Evolutionary conservation across 768 basidiomycete genomes (phyloP).

Genomic region (Atractiella rhizophila): DNA sequence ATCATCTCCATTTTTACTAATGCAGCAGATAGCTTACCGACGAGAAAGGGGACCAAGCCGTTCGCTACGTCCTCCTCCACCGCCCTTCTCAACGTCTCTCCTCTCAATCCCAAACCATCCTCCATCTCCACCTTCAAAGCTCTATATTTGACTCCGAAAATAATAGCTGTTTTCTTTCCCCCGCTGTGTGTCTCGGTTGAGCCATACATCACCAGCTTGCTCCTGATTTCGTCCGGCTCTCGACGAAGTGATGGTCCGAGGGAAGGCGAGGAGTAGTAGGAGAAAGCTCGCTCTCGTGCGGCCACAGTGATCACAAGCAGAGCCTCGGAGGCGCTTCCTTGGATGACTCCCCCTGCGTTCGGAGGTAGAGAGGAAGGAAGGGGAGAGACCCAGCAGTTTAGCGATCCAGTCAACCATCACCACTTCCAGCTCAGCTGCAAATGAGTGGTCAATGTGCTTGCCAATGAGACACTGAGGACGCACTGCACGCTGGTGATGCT

Average conservation of each 20-base stretch:
- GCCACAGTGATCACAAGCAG: slow-evolving; percentile 51
- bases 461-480: too few species aligned
- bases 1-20: neutral
- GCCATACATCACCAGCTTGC: slow-evolving; percentile 55
- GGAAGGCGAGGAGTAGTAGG: slow-evolving; percentile 27
- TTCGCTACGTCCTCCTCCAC: slow-evolving; percentile 36
- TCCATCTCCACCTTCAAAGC: slow-evolving; percentile 39
- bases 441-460: slow-evolving; percentile 22
- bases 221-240: slow-evolving; percentile 17
- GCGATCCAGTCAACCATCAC: slow-evolving; percentile 73
- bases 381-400: slow-evolving; percentile 48
- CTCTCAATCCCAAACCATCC: slow-evolving; percentile 44
- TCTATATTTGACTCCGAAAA: slow-evolving; percentile 50
- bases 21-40: slow-evolving; percentile 31
- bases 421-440: slow-evolving; percentile 3
- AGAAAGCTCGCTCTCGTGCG: slow-evolving; percentile 33
- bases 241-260: slow-evolving; percentile 8
- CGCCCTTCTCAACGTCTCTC: slow-evolving; percentile 33
- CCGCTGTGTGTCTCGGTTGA: slow-evolving; percentile 78
- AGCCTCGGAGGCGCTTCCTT: slow-evolving; percentile 72
- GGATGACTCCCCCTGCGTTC: slow-evolving; percentile 34
- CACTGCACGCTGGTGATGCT: too few species aligned
- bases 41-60: slow-evolving; percentile 51
- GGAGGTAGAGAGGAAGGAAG: slow-evolving; percentile 40
- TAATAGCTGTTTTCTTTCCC: slow-evolving; percentile 48